phyloP scores from a whole-genome alignment of 768 basidiomycete genomes.

The Suillus spraguei region DNA sequence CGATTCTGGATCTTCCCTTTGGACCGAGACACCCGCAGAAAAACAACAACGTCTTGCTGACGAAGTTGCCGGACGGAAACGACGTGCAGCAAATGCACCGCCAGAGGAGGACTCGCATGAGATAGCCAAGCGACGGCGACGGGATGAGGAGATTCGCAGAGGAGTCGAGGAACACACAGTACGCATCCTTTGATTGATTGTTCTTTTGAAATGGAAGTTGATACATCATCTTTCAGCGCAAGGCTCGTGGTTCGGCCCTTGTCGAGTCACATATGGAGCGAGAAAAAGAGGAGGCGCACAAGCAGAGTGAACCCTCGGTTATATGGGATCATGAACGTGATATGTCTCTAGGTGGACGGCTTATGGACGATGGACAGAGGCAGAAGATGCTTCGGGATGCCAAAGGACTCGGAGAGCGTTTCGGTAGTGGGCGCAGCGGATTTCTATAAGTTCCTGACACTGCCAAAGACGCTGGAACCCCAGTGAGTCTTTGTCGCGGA shows the following conservation, averaged over 20 bases:
- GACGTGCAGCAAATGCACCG: conserved; percentile 61
- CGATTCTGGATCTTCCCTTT: conserved; percentile 64
- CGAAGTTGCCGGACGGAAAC: conserved; percentile 91
- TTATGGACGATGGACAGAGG: conserved; percentile 89
- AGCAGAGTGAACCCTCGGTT: conserved; percentile 55
- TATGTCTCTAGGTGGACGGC: conserved; percentile 83
- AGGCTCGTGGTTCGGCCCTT: conserved; percentile 54
- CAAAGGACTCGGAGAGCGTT: conserved; percentile 78
- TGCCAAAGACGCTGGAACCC: neutral
- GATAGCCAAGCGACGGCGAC: conserved; percentile 55
- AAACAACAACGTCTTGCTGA: conserved; percentile 90
- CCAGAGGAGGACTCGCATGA: conserved; percentile 38
- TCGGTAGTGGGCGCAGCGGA: conserved; percentile 72
- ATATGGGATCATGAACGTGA: conserved; percentile 95
- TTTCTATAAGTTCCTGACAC: conserved; percentile 43
- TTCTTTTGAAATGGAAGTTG: neutral
- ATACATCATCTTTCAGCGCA: conserved; percentile 35
- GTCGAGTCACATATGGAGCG: conserved; percentile 52
- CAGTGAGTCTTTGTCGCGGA: neutral
- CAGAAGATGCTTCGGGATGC: conserved; percentile 80
- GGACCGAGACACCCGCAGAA: conserved; percentile 98
- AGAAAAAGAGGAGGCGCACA: conserved; percentile 35
- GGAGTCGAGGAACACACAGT: conserved; percentile 85
- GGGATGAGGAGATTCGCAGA: conserved; percentile 68
- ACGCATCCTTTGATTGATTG: conserved; percentile 25